phyloP scores from a whole-genome alignment of 1,139 yeast genomes.

The Yamadazyma triangularis region DNA sequence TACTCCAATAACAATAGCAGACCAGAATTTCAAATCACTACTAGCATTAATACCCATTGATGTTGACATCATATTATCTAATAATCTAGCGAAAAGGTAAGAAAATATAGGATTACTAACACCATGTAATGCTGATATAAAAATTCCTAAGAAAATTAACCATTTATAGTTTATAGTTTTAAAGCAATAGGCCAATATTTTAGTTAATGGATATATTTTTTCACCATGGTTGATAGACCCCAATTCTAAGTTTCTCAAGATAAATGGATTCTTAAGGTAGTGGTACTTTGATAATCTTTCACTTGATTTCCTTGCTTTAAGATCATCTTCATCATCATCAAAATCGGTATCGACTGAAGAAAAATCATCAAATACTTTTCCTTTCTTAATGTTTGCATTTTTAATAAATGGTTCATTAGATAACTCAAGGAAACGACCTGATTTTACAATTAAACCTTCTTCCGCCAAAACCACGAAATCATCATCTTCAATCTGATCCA shows the following conservation, averaged over 20 bases:
- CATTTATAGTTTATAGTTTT: constrained; percentile 25
- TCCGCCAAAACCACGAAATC: constrained; percentile 59
- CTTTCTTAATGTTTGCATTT: constrained; percentile 6
- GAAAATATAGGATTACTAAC: constrained; percentile 74
- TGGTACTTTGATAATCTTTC: constrained; percentile 10
- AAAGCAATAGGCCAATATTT: constrained; percentile 10
- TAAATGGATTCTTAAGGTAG: constrained; percentile 21
- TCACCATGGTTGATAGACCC: constrained; percentile 6
- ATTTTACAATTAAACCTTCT: constrained; percentile 48
- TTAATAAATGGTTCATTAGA: constrained; percentile 10
- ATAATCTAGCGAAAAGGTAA: constrained; percentile 64
- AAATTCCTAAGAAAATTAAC: constrained; percentile 47
- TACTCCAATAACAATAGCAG: constrained; percentile 55
- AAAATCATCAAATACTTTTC: too few relatives aligned
- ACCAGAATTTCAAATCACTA: constrained; percentile 52
- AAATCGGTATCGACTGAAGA: not conserved
- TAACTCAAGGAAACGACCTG: constrained; percentile 11
- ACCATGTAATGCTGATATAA: constrained; percentile 54
- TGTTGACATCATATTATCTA: constrained; percentile 50
- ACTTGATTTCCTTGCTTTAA: constrained; percentile 1
- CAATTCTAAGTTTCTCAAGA: constrained; percentile 16
- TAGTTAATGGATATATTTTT: constrained; percentile 11
- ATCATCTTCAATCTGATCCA: constrained; percentile 45
- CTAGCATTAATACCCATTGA: constrained; percentile 22
- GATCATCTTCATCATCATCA: constrained; percentile 1